Evolutionary conservation across 1,284 basidiomycete genomes (phyloP), one percentile per base, ranked within the genome.

Genomic region (Ganoderma multipileum): DNA sequence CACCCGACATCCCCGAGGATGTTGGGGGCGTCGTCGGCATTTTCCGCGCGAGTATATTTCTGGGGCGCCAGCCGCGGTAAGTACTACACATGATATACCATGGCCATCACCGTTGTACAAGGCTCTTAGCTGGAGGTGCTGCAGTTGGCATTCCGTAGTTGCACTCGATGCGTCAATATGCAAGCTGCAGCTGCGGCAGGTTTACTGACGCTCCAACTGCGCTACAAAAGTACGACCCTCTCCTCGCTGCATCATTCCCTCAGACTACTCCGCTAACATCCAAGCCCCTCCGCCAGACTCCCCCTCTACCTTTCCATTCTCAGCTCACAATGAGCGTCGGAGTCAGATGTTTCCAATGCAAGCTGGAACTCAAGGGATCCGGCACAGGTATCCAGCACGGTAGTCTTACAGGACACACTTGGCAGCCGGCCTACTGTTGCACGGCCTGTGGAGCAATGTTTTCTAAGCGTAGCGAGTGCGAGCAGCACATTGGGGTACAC

Each of bases 311-410:
- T 26, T 33, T 6, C 6, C 28, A 16, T 33, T 33, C 28, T 9
- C 16, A 28, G 14, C 20, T 26, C 16, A 55, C 52, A 8, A 64
- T 64, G 63, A 33, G 38, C 41, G 52, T 64, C 54, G 20, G 28
- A 23, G 54, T 64, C 26, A 58, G 63, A 11, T 70, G 69, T 39
- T 26, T 65, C 14, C 62, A 63, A 36, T 70, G 69, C 57, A 28
- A 62, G 8, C 26, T 30, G 38, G 38, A 30, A 7, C 26, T 64
- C 23, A 20, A 8, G 8, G 63, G 63, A 4, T 30, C 8, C 11
- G 54, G 20, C 16, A 64, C 63, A 2, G 63, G 63, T n/a, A 23
- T 5, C 1, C 38, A 44, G n/a, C 63, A 64, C 23, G 54, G 23
- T 2, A 12, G 11, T 2, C 9, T n/a, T 18, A 58, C 63, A 0